Conservation (phyloP, 345 rosid genomes). For the Brassica incana region DNA sequence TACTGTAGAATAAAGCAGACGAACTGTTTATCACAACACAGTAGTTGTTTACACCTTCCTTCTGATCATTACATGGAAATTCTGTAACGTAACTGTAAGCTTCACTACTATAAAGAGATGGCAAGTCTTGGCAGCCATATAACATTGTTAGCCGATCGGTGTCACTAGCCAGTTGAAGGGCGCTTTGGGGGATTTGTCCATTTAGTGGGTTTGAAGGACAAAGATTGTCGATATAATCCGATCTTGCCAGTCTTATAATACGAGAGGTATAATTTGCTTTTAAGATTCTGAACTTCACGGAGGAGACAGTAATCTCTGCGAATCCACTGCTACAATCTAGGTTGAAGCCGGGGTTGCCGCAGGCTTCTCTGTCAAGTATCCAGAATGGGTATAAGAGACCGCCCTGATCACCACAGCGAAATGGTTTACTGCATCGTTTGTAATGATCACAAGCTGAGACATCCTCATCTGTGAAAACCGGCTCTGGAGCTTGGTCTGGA, state of each 20-base stretch:
- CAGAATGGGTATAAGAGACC: no score
- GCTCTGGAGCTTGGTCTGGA: conserved; percentile 62
- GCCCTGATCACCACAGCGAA: no score
- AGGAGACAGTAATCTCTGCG: background rate
- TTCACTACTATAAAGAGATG: background rate
- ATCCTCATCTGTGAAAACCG: conserved; percentile 44
- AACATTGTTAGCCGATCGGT: background rate
- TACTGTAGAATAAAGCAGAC: no score
- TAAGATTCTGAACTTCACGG: background rate
- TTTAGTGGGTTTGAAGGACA: background rate
- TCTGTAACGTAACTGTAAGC: background rate
- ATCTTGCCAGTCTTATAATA: background rate
- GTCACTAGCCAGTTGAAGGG: background rate
- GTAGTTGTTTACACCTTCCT: background rate
- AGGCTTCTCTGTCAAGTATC: no score
- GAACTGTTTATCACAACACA: background rate
- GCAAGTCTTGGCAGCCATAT: background rate
- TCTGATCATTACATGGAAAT: background rate
- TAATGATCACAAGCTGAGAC: conserved; percentile 36
- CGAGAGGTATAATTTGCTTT: background rate
- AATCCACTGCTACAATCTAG: background rate
- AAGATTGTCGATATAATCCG: background rate
- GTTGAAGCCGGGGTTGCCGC: background rate
- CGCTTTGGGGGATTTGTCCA: background rate
- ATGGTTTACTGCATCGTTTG: background rate